phyloP scores from a whole-genome alignment of 257 asterid species.

The Nicotiana noctiflora region DNA sequence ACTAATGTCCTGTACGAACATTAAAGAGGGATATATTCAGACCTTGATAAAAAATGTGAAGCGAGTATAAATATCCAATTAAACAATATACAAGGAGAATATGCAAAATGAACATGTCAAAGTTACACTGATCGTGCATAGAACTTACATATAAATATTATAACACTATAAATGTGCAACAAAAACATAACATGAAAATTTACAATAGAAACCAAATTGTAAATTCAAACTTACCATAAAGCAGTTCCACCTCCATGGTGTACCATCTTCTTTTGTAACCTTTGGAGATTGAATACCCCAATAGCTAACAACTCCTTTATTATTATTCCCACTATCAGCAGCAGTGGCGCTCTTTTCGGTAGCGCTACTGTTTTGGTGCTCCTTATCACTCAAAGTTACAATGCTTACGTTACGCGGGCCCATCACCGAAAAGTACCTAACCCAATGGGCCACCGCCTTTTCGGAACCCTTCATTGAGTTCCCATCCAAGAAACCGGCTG shows the following conservation, averaged over 20 bases:
- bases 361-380: not conserved
- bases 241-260: conserved; percentile 66
- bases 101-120: not conserved
- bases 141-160: too few relatives aligned
- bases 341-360: not conserved
- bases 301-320: conserved; percentile 37
- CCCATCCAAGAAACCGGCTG: conserved; percentile 2
- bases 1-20: too few relatives aligned
- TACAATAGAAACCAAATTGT: too few relatives aligned
- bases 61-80: too few relatives aligned
- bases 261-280: conserved; percentile 53
- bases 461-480: conserved; percentile 14
- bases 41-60: too few relatives aligned
- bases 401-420: conserved; percentile 32
- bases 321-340: conserved; percentile 8
- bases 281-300: conserved; percentile 64
- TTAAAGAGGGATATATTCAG: too few relatives aligned
- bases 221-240: conserved; percentile 40
- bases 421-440: conserved; percentile 14
- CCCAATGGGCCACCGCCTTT: conserved; percentile 11
- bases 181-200: too few relatives aligned
- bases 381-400: conserved; percentile 33
- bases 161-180: too few relatives aligned
- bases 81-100: too few relatives aligned
- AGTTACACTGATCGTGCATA: too few relatives aligned